phyloP scores from a whole-genome alignment of 192 early-diverging fungal genomes.

The Powellomyces hirtus region DNA sequence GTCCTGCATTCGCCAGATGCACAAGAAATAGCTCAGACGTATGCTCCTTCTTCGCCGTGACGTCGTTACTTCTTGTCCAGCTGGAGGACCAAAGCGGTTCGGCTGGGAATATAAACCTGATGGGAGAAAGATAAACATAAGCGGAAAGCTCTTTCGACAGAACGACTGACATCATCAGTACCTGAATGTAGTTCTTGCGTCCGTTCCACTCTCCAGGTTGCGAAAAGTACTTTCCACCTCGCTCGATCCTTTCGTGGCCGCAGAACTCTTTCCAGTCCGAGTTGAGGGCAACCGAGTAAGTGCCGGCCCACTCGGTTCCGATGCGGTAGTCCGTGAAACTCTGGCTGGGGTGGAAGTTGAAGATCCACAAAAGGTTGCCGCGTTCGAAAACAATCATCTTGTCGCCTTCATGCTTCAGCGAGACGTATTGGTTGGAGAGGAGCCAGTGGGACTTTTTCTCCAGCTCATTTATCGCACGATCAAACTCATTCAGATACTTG shows the following conservation, averaged over 20 bases:
- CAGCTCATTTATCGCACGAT: slow-evolving; percentile 76
- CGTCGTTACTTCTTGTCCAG: no score
- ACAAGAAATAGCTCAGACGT: no score
- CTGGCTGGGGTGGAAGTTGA: slow-evolving; percentile 89
- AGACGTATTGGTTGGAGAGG: slow-evolving; percentile 63
- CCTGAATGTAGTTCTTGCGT: slow-evolving; percentile 73
- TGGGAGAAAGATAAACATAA: not conserved
- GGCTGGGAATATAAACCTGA: slow-evolving; percentile 1
- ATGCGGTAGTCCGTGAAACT: slow-evolving; percentile 88
- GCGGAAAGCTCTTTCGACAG: not conserved
- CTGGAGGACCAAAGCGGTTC: not conserved
- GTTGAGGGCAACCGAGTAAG: slow-evolving; percentile 70
- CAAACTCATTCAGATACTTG: slow-evolving; percentile 90
- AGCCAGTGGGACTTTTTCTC: slow-evolving; percentile 76
- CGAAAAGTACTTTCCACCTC: slow-evolving; percentile 62
- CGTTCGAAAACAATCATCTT: slow-evolving; percentile 94
- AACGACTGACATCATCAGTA: slow-evolving; percentile 14
- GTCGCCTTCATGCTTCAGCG: slow-evolving; percentile 86
- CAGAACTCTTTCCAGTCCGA: slow-evolving; percentile 74
- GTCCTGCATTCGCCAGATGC: no score
- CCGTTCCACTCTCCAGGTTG: slow-evolving; percentile 71
- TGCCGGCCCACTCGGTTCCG: slow-evolving; percentile 67
- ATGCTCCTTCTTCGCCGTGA: no score
- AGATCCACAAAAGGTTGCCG: slow-evolving; percentile 82
- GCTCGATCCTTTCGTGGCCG: slow-evolving; percentile 78